phyloP scores from a whole-genome alignment of 371 early-diverging fungal species.

The Zychaea mexicana region DNA sequence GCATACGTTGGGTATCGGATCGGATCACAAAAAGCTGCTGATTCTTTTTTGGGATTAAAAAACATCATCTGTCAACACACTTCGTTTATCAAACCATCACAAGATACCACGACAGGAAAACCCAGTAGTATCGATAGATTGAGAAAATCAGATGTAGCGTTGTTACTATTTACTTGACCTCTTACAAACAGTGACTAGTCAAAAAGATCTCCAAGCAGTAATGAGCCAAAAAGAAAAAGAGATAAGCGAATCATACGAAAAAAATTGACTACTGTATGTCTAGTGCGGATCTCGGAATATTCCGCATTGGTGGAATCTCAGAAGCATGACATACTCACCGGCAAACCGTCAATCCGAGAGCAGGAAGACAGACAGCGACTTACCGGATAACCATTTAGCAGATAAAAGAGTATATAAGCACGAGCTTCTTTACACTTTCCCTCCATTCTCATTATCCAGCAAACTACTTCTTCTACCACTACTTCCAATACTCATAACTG shows the following conservation, averaged over 20 bases:
- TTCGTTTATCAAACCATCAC: too few species aligned
- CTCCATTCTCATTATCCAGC: neutral
- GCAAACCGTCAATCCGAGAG: neutral
- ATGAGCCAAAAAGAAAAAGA: neutral
- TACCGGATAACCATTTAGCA: conserved; percentile 14
- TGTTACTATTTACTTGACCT: too few species aligned
- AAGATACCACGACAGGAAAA: too few species aligned
- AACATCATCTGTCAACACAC: neutral
- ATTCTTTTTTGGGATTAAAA: neutral
- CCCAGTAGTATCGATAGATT: too few species aligned
- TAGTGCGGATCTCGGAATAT: neutral
- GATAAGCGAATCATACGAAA: neutral
- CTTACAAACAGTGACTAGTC: too few species aligned
- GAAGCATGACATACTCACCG: neutral
- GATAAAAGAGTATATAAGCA: conserved; percentile 1
- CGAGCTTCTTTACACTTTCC: neutral
- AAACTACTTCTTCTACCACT: neutral
- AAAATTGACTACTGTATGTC: neutral
- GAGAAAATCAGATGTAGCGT: too few species aligned
- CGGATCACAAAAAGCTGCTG: neutral
- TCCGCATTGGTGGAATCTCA: conserved; percentile 4
- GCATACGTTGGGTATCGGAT: neutral
- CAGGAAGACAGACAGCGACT: conserved; percentile 1
- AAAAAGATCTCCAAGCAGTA: too few species aligned
- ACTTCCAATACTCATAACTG: too few species aligned